Conservation (phyloP, 306 rosid genomes). For the Coriaria nepalensis region DNA sequence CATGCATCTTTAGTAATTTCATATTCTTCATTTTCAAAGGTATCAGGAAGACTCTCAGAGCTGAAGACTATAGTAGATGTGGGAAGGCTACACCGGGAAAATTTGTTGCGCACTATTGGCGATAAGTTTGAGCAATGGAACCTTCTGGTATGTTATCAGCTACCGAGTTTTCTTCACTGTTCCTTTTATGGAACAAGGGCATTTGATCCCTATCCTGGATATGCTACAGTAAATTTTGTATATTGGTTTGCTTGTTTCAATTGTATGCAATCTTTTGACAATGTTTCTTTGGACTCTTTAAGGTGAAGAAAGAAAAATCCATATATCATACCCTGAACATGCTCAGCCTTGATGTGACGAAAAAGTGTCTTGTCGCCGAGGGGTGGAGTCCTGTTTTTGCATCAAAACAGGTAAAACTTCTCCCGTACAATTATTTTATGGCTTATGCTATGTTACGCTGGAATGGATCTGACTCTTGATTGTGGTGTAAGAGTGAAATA, state of each 20-base stretch:
- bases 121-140: conserved; percentile 74
- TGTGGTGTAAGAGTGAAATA: too few species aligned
- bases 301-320: conserved; percentile 94
- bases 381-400: conserved; percentile 96
- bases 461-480: too few species aligned
- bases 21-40: conserved; percentile 29
- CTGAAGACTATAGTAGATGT: conserved; percentile 75
- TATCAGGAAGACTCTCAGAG: conserved; percentile 60
- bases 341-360: conserved; percentile 94
- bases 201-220: too few species aligned
- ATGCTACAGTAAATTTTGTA: not conserved
- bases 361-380: conserved; percentile 91
- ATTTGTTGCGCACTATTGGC: conserved; percentile 60
- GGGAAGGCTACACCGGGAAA: conserved; percentile 53
- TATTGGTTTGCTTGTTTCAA: not conserved
- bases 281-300: conserved; percentile 23
- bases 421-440: not conserved
- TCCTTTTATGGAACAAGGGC: not conserved
- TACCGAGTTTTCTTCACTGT: conserved; percentile 5
- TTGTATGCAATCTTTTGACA: conserved; percentile 15
- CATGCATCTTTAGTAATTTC: conserved; percentile 1
- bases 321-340: conserved; percentile 79
- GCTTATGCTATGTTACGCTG: too few species aligned
- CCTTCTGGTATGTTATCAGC: conserved; percentile 42
- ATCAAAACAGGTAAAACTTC: conserved; percentile 51